phyloP scores from a whole-genome alignment of 2,329 filamentous ascomycete species.

The Chaetomiaceae sp. region DNA sequence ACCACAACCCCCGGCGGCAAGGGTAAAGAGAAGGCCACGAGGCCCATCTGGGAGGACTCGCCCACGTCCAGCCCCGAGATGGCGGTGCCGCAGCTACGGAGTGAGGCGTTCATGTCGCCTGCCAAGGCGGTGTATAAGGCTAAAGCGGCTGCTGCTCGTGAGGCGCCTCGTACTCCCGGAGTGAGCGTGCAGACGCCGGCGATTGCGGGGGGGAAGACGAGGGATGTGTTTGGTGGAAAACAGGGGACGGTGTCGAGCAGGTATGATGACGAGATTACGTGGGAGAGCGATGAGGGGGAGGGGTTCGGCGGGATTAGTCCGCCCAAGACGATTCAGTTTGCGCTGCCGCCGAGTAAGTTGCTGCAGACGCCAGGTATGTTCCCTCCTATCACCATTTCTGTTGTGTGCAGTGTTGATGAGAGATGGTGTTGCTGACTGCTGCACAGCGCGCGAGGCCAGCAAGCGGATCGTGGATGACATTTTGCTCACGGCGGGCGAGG shows the following conservation, averaged over 20 bases:
- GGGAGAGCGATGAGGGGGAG: constrained; percentile 74
- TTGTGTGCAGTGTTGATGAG: neutral
- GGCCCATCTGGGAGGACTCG: constrained; percentile 47
- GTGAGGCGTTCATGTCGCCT: constrained; percentile 80
- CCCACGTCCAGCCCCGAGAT: constrained; percentile 72
- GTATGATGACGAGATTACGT: constrained; percentile 56
- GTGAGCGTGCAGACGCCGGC: constrained; percentile 80
- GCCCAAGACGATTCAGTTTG: constrained; percentile 89
- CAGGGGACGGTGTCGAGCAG: constrained; percentile 4
- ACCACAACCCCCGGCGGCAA: constrained; percentile 3
- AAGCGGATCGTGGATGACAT: constrained; percentile 78
- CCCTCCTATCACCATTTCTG: neutral
- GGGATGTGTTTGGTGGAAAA: constrained; percentile 42
- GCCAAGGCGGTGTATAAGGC: constrained; percentile 42
- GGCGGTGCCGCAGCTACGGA: constrained; percentile 74
- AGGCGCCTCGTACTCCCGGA: constrained; percentile 65
- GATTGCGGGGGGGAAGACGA: constrained; percentile 45
- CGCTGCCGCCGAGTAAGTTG: constrained; percentile 69
- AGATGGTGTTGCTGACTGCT: constrained; percentile 4
- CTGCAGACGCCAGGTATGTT: constrained; percentile 72
- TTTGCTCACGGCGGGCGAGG: constrained; percentile 68
- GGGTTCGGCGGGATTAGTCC: constrained; percentile 74
- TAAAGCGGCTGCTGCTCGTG: constrained; percentile 25
- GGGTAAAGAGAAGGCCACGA: constrained; percentile 27
- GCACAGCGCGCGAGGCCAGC: constrained; percentile 69